Base-by-base conservation (phyloP, 768 basidiomycete species). In the Coprinopsis strossmayeri region DNA sequence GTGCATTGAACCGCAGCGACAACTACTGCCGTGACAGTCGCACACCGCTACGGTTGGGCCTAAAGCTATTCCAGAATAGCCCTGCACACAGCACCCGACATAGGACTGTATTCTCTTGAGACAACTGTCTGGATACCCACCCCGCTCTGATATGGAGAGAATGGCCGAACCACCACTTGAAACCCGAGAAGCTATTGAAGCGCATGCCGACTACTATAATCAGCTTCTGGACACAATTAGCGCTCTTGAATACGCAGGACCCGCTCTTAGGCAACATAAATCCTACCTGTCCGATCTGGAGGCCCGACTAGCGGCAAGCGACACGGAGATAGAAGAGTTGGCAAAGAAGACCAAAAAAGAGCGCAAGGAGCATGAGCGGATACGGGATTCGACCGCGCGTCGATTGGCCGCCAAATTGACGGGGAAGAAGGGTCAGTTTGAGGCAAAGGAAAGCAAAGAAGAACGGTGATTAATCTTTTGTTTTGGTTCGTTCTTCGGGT, bases 311-410 rank as follows among this genome's bases (percentile, higher is more conserved):
- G 43, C 46, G 1, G 45, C 50, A 9, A 59, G 61, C 23, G 53
- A 59, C 27, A 53, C 54, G 44, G 62, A 48, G 47, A 53, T 72
- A 23, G 53, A 54, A 39, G 55, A 53, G 21, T 58, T 72, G 17
- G 58, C 59, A 11, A 59, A 62, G 47, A 67, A 64, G 50, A 75
- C 73, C 15, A 70, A 62, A 53, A 75, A 73, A 52, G 71, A 73
- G 54, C 53, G 70, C 44, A 70, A 70, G 55, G 72, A 70, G 47
- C 70, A 76, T 55, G 65, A 69, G 48, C 52, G 58, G 13, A 48
- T 73, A 40, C 59, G 70, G 17, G 67, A 74, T 49, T 70, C 72
- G 18, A 69, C 69, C 5, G 58, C 68, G 12, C 55, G 65, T 30
- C 55, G 68, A 50, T 57, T 73, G 12, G 67, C 71, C 0, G 66